phyloP scores from a whole-genome alignment of 306 rosid genomes.

The Fragaria ananassa region DNA sequence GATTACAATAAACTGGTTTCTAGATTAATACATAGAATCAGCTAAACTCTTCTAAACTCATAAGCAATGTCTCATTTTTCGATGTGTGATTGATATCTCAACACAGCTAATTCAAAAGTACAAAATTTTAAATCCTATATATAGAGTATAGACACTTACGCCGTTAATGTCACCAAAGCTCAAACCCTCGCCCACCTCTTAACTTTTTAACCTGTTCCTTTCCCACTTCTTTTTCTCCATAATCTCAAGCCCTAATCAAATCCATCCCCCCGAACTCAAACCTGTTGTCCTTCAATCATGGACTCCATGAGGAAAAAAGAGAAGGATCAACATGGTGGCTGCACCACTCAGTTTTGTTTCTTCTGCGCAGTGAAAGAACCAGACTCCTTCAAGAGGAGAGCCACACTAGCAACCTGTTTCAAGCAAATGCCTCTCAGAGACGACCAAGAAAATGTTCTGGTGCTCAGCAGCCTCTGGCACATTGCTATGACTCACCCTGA shows the following conservation, averaged over 20 bases:
- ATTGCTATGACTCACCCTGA: slow-evolving; percentile 73
- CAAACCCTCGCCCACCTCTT: slow-evolving; percentile 9
- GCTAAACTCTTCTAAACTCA: too few relatives aligned
- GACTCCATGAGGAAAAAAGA: slow-evolving; percentile 31
- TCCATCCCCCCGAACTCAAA: slow-evolving; percentile 10
- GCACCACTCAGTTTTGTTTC: slow-evolving; percentile 47
- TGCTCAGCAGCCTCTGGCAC: slow-evolving; percentile 60
- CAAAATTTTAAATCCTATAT: too few relatives aligned
- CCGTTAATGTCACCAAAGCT: slow-evolving; percentile 30
- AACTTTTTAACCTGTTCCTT: slow-evolving; percentile 9
- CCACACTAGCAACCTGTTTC: slow-evolving; percentile 38
- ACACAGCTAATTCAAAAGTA: too few relatives aligned
- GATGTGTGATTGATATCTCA: too few relatives aligned
- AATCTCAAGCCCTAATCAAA: slow-evolving; percentile 16
- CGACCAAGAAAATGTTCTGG: slow-evolving; percentile 44
- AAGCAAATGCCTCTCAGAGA: slow-evolving; percentile 43
- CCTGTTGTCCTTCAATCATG: slow-evolving; percentile 26
- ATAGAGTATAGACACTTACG: slow-evolving; percentile 14
- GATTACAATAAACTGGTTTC: too few relatives aligned
- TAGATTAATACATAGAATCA: too few relatives aligned
- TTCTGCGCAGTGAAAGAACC: slow-evolving; percentile 67
- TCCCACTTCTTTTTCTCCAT: slow-evolving; percentile 5
- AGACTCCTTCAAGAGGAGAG: slow-evolving; percentile 35
- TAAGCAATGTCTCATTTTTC: too few relatives aligned
- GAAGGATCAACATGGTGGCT: slow-evolving; percentile 33